A percentile compares a stretch with the other conserved stretches of the same genome.
phyloP scores from a whole-genome alignment of 1,284 basidiomycete genomes.

The Jaminaea rosea region DNA sequence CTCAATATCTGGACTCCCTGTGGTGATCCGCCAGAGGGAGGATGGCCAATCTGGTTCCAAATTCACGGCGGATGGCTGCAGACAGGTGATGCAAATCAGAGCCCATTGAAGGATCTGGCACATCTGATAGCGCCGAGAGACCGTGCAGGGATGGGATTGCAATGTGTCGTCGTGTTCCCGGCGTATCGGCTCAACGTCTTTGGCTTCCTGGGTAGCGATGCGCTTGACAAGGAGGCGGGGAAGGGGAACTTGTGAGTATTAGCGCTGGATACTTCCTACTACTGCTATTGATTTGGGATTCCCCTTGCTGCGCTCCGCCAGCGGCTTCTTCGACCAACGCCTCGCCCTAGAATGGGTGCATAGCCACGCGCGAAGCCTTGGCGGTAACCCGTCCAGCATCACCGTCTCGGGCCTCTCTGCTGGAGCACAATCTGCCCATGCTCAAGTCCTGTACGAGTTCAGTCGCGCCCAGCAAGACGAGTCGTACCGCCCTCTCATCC shows the following conservation, averaged over 20 bases:
- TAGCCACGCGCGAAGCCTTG: constrained; percentile 33
- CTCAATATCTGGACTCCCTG: constrained; percentile 23
- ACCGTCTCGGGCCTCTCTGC: constrained; percentile 43
- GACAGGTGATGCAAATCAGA: constrained; percentile 14
- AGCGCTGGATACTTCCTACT: too few relatives aligned
- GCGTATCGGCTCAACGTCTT: constrained; percentile 23
- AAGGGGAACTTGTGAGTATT: constrained; percentile 26
- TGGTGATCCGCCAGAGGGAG: not conserved
- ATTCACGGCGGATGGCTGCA: constrained; percentile 28
- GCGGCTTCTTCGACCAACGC: constrained; percentile 30
- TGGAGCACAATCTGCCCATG: constrained; percentile 36
- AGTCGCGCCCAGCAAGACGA: constrained; percentile 6
- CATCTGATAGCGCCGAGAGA: constrained; percentile 18
- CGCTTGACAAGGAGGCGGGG: constrained; percentile 9
- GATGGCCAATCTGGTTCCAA: constrained; percentile 15
- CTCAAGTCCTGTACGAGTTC: constrained; percentile 43
- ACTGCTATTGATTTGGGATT: too few relatives aligned
- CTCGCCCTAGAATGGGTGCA: constrained; percentile 32
- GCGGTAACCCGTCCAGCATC: constrained; percentile 37
- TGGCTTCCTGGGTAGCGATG: constrained; percentile 22
- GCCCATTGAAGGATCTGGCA: constrained; percentile 9
- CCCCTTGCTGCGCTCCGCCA: too few relatives aligned
- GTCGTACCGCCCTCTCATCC: constrained; percentile 15
- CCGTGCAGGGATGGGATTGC: constrained; percentile 3
- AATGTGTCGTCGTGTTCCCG: constrained; percentile 17